Evolutionary conservation across 768 basidiomycete genomes (phyloP), one percentile per base, ranked within the genome.

Genomic region (Suillus bovinus): DNA sequence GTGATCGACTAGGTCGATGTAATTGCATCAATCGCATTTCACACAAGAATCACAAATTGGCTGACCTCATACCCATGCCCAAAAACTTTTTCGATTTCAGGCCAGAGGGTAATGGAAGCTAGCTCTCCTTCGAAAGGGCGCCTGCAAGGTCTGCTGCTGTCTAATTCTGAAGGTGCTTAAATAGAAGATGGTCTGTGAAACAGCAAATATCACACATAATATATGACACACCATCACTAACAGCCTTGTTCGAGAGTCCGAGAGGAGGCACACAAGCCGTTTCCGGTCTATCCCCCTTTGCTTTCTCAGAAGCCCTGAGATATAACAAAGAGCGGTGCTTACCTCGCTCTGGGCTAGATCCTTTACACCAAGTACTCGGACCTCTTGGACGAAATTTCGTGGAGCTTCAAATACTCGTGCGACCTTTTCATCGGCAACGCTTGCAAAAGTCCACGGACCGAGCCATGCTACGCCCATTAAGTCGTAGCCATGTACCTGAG

Each of bases 401-500:
- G 97, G 92, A 10, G 96, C 95, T 70, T 95, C 94, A 64, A 99
- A 99, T 0, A 98, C 86, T 46, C 97, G 86, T 14, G 87, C 86
- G 13, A 99, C 94, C 75, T 99, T 99, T 76, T 99, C 97, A 69
- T 99, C 97, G 11, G 95, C 94, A 52, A 94, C 88, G 67, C 93
- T 96, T 22, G 88, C 89, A 71, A 98, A 96, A 34, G 84, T 86
- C 52, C 94, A 78, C 0, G 89, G 79, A 62, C 84, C 82, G 52
- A 96, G 81, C 73, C 94, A 96, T 3, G 84, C 84, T 7, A 86
- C 88, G 60, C 88, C 89, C 20, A 96, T 80, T 41, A 99, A 78
- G 70, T 98, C 95, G 73, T 99, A 98, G 8, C 97, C 97, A 76
- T 99, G 97, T 20, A 98, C 88, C 74, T 99, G 97, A 22, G 97